Evolutionary conservation across 495 filamentous ascomycete genomes (phyloP), one percentile per base, ranked within the genome.

Genomic region (Neurospora tetrasperma): DNA sequence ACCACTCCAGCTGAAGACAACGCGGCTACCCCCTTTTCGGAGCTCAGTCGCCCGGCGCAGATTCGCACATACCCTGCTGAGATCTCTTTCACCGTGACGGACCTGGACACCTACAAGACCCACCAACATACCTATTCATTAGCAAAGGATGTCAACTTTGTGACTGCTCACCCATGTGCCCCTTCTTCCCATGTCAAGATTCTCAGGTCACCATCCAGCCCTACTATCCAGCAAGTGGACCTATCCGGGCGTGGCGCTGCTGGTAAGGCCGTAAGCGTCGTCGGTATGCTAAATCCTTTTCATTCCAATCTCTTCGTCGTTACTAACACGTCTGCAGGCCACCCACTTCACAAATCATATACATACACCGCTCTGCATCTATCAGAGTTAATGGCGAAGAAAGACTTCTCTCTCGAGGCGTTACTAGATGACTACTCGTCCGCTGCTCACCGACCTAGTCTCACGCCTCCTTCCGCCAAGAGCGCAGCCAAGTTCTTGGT

Each of bases 111-210:
- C 23, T 78, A 76, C 0, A 77, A 82, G 20, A 81, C 78, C 42
- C 82, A 78, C 44, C 77, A 84, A 20, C 74, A 86, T 46, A 82
- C 83, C 8, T 85, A 88, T 59, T 76, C 84, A 4, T 77, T 92
- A 70, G 78, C 78, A n/a, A 86, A 90, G 75, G 89, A 92, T 74
- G 86, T 90, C 54, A 85, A 87, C 74, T 92, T 92, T 77, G 83
- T 91, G 59, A 89, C 90, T 9, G 87, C 88, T 0, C 88, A 90
- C 71, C 88, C 88, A 68, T 92, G 90, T 68, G 86, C 86, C 5
- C 85, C 88, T 7, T 89, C 89, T 2, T 82, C 81, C 9, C 85
- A 84, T 74, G 80, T 85, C 9, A 85, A 83, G 44, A 82, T 86
- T 71, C 74, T 86, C 41, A 84, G 83, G 76, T 83, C 81, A 27